A percentile compares a stretch with the other conserved stretches of the same genome.
phyloP scores from a whole-genome alignment of 225 moss, liverwort and hornwort species.

The Marchantia polymorpha region DNA sequence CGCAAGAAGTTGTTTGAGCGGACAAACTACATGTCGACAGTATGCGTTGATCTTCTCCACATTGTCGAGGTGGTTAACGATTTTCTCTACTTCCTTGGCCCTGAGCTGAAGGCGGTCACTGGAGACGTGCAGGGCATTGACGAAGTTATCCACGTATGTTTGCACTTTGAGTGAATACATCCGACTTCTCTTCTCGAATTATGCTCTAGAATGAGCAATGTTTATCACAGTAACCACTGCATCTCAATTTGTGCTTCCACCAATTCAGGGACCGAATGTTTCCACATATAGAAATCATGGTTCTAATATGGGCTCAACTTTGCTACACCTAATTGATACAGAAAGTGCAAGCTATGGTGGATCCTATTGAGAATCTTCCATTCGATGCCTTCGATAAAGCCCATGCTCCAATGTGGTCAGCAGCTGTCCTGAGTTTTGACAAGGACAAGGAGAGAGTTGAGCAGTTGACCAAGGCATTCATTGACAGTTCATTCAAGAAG shows the following conservation, averaged over 20 bases:
- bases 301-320: too few species aligned
- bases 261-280: neutral
- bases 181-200: neutral
- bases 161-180: neutral
- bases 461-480: conserved; percentile 78
- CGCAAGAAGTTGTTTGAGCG: conserved; percentile 79
- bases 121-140: conserved; percentile 82
- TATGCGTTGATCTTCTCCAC: conserved; percentile 63
- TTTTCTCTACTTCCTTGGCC: conserved; percentile 78
- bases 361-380: conserved; percentile 69
- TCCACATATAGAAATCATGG: neutral
- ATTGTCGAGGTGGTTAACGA: conserved; percentile 86
- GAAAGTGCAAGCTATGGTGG: conserved; percentile 84
- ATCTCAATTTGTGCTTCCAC: too few species aligned
- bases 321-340: conserved; percentile 23
- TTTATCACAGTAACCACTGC: too few species aligned
- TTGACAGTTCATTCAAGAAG: conserved; percentile 84
- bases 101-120: conserved; percentile 78
- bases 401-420: conserved; percentile 56
- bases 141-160: conserved; percentile 53
- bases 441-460: conserved; percentile 72
- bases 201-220: too few species aligned
- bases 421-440: conserved; percentile 65
- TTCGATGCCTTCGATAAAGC: conserved; percentile 83
- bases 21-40: conserved; percentile 74